These are phyloP conservation scores for sorghum (Sorghum bicolor) DNA, from an alignment of 176 grass and related monocot species.

Conservation along the genomic window DNA sequence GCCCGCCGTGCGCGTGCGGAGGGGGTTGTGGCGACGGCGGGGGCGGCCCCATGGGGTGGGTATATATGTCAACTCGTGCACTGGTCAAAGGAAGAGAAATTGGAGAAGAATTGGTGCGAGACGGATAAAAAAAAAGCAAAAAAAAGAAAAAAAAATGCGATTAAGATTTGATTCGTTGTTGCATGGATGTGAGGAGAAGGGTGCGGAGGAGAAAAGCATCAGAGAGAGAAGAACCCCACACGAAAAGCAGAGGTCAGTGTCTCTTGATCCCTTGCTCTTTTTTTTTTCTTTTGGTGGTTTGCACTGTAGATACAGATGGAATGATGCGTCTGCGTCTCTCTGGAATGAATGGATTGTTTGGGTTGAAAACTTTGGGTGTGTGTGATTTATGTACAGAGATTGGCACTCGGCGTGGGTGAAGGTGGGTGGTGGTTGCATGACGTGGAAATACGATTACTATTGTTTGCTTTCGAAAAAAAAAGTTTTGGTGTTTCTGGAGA, in stretches of 20 bases:
- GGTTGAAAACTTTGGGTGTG: background rate
- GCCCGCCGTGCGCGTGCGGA: background rate
- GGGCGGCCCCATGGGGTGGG: slow-evolving; percentile 13
- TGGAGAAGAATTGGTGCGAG: background rate
- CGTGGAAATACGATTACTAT: slow-evolving; percentile 20
- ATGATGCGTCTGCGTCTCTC: background rate
- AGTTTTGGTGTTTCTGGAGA: background rate
- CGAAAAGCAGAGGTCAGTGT: slow-evolving; percentile 36
- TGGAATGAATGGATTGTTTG: background rate
- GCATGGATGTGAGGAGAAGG: slow-evolving; percentile 16
- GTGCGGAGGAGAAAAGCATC: slow-evolving; percentile 26
- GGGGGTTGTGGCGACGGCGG: background rate
- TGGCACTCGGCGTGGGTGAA: background rate
- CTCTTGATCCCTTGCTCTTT: background rate
- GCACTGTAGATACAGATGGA: background rate
- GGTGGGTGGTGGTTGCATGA: background rate
- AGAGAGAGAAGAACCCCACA: slow-evolving; percentile 5
- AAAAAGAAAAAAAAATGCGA: background rate
- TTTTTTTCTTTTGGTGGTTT: background rate
- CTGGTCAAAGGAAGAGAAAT: background rate
- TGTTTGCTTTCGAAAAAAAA: background rate
- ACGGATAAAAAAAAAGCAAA: background rate
- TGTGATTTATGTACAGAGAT: background rate
- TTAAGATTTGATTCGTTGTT: slow-evolving; percentile 32
- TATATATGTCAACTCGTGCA: slow-evolving; percentile 22